Percentiles rank a stretch among this genome's conserved stretches.
Conservation (phyloP, 495 filamentous ascomycete species). For the Talaromyces borbonicus region DNA sequence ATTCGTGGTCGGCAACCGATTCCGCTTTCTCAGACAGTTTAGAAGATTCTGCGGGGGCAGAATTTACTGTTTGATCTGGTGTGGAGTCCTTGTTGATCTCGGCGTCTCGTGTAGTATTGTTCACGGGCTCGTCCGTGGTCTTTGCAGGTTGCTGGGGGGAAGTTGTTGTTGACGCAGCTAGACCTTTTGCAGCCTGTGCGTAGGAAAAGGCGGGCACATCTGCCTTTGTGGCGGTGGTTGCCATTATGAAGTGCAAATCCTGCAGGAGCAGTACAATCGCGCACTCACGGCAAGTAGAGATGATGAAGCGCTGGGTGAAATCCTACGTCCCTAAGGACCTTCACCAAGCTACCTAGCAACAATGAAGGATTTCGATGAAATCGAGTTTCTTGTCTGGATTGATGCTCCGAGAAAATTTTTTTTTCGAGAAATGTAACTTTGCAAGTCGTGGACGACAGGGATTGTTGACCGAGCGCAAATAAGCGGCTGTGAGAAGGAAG, state of each 20-base stretch:
- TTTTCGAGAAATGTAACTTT: conserved; percentile 1
- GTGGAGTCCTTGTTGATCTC: conserved; percentile 6
- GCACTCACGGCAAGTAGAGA: conserved; percentile 6
- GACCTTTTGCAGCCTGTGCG: conserved; percentile 85
- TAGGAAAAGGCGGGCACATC: conserved; percentile 67
- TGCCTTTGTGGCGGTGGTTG: conserved; percentile 24
- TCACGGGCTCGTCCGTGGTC: conserved; percentile 20
- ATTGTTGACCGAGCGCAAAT: background rate
- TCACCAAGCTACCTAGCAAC: conserved; percentile 8
- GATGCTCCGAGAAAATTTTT: too few species aligned
- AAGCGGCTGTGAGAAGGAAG: background rate
- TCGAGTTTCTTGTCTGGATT: background rate
- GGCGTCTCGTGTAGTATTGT: conserved; percentile 12
- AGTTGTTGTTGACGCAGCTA: conserved; percentile 27
- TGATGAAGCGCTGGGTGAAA: background rate
- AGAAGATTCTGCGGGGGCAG: conserved; percentile 12
- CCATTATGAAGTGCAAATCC: conserved; percentile 18
- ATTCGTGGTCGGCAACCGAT: conserved; percentile 20
- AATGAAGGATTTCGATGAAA: background rate
- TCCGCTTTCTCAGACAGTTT: conserved; percentile 21
- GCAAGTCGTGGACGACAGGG: background rate
- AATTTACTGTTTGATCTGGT: conserved; percentile 9
- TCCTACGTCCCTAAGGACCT: conserved; percentile 2
- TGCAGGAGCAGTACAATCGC: conserved; percentile 4
- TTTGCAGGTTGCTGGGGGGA: conserved; percentile 27